A percentile compares a stretch with the other conserved stretches of the same genome.
Evolutionary conservation across 345 rosid genomes (phyloP).

Genomic region (Iberis pinnata): DNA sequence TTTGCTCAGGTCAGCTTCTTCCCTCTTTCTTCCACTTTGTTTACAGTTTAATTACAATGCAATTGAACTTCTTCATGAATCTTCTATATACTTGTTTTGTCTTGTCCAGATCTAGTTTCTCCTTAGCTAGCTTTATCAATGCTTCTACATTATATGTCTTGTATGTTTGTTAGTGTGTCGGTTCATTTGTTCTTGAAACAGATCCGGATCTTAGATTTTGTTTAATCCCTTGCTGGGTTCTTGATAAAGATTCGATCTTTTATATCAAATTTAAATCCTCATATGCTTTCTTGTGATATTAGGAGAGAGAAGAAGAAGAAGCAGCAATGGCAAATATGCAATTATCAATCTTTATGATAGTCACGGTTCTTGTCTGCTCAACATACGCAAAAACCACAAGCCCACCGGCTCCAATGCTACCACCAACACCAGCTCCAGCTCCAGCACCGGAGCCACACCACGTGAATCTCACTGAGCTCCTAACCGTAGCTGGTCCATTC

Average conservation of each 20-base stretch:
- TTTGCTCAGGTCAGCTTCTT: no score
- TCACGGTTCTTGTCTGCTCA: conserved; percentile 36
- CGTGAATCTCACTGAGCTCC: conserved; percentile 70
- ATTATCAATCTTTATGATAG: conserved; percentile 30
- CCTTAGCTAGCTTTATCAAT: background rate
- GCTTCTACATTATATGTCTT: background rate
- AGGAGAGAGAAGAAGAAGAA: background rate
- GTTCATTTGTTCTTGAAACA: background rate
- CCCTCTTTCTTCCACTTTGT: no score
- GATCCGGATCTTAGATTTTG: conserved; percentile 31
- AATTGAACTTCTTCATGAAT: no score
- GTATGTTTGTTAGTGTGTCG: background rate
- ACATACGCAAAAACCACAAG: conserved; percentile 46
- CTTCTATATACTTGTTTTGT: background rate
- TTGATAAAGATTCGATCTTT: conserved; percentile 9
- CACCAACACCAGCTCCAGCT: conserved; percentile 64
- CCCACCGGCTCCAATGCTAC: conserved; percentile 44
- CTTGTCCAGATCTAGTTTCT: background rate
- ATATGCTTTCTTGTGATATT: background rate
- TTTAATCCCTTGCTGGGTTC: conserved; percentile 3
- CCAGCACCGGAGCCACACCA: conserved; percentile 64
- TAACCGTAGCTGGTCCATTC: conserved; percentile 80
- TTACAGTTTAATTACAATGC: no score
- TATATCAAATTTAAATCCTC: no score
- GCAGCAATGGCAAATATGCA: conserved; percentile 35